A percentile compares a stretch with the other conserved stretches of the same genome.
Evolutionary conservation across 164 flowering plant species (phyloP).

Genomic region (Stephania cephalantha): DNA sequence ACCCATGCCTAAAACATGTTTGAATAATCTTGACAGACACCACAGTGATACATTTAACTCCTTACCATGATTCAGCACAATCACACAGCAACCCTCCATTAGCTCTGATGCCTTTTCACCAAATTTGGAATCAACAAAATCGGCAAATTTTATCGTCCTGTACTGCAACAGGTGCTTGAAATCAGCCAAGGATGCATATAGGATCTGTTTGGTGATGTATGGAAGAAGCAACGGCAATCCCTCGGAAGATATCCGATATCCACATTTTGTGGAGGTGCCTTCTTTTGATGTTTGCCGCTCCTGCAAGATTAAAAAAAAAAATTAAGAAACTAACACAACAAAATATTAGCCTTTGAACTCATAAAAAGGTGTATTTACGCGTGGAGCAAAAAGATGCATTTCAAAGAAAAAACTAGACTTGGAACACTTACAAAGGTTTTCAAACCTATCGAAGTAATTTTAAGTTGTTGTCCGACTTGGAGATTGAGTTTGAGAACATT

Average conservation of each 20-base stretch:
- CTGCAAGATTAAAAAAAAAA: slow-evolving; percentile 29
- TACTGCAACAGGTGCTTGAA: slow-evolving; percentile 87
- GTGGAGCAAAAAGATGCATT: too few species aligned
- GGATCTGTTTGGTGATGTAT: slow-evolving; percentile 75
- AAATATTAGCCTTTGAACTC: slow-evolving; percentile 32
- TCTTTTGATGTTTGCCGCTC: slow-evolving; percentile 82
- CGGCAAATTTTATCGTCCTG: slow-evolving; percentile 61
- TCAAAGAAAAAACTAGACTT: not conserved
- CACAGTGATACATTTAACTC: not conserved
- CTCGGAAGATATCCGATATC: slow-evolving; percentile 89
- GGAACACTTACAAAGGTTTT: slow-evolving; percentile 88
- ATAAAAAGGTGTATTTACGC: slow-evolving; percentile 50
- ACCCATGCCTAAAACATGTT: not conserved
- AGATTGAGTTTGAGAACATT: slow-evolving; percentile 69
- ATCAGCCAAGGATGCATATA: slow-evolving; percentile 48
- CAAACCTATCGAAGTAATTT: slow-evolving; percentile 81
- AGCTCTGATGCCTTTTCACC: slow-evolving; percentile 63
- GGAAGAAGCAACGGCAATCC: slow-evolving; percentile 92
- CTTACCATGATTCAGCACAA: slow-evolving; percentile 62
- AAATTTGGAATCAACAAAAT: slow-evolving; percentile 67
- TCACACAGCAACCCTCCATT: slow-evolving; percentile 67
- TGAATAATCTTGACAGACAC: not conserved
- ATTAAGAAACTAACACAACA: not conserved
- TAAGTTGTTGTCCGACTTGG: slow-evolving; percentile 76
- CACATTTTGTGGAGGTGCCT: slow-evolving; percentile 54